Evolutionary conservation across 768 basidiomycete genomes (phyloP).

Genomic region (Cyclocybe aegerita): DNA sequence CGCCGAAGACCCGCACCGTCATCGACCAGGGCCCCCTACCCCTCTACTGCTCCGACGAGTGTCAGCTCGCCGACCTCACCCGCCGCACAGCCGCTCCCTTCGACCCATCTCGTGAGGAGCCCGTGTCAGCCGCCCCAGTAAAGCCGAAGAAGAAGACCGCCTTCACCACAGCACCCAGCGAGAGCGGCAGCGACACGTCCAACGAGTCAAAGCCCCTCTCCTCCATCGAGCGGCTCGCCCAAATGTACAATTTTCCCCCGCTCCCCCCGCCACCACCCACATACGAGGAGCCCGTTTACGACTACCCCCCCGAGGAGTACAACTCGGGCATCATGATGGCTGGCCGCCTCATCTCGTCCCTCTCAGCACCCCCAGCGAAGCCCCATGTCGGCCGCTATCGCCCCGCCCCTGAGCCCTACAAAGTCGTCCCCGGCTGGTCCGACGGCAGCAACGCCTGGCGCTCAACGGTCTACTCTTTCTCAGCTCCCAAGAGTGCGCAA

Average conservation of each 20-base stretch:
- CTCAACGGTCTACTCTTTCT: constrained; percentile 56
- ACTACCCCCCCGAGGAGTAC: constrained; percentile 42
- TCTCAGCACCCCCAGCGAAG: constrained; percentile 41
- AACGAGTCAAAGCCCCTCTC: constrained; percentile 19
- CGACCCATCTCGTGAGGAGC: constrained; percentile 42
- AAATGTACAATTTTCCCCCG: constrained; percentile 47
- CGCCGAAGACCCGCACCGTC: constrained; percentile 57
- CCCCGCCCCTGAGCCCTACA: constrained; percentile 33
- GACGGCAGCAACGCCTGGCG: constrained; percentile 70
- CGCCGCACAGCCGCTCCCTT: constrained; percentile 38
- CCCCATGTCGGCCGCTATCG: constrained; percentile 31
- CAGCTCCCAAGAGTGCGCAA: constrained; percentile 36
- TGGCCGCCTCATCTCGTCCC: constrained; percentile 47
- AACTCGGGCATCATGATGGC: constrained; percentile 72
- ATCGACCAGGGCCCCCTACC: constrained; percentile 82
- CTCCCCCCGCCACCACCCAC: constrained; percentile 54
- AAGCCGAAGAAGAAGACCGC: constrained; percentile 33
- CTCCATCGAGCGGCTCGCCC: constrained; percentile 31
- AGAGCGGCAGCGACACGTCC: constrained; percentile 22
- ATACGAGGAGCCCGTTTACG: constrained; percentile 24
- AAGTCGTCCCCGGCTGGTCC: constrained; percentile 65
- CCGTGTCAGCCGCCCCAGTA: constrained; percentile 24
- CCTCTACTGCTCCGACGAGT: constrained; percentile 83
- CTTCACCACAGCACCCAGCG: constrained; percentile 11
- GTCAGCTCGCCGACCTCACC: constrained; percentile 57